Conservation (phyloP, 208 protist species). For the Leishmania tropica region DNA sequence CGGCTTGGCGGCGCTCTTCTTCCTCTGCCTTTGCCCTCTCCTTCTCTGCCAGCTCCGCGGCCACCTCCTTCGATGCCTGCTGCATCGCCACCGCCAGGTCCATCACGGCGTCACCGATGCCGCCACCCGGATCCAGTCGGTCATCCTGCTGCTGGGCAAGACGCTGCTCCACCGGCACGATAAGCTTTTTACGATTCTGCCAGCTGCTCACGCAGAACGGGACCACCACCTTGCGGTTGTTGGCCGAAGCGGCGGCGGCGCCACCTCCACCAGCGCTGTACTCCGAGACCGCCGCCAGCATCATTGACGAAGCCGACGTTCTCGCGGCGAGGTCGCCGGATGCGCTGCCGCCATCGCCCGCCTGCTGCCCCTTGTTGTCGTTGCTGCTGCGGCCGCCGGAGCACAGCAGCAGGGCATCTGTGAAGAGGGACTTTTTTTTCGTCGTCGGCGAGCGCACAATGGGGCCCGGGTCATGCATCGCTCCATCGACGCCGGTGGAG, state of each 20-base stretch:
- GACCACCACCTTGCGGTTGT: conserved; percentile 39
- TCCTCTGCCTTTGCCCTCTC: conserved; percentile 52
- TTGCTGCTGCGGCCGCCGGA: not conserved
- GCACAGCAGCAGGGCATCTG: conserved; percentile 22
- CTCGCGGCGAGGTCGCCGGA: not conserved
- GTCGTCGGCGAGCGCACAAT: conserved; percentile 81
- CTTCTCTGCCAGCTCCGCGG: conserved; percentile 51
- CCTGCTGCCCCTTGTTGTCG: too few relatives aligned
- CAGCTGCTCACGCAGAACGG: conserved; percentile 78
- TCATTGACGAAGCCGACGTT: conserved; percentile 12
- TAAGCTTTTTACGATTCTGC: conserved; percentile 83
- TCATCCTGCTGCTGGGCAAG: conserved; percentile 59
- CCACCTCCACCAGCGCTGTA: not conserved
- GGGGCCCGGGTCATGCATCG: conserved; percentile 36
- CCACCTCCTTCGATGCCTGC: conserved; percentile 52
- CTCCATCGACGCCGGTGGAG: conserved; percentile 4
- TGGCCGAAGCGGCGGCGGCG: not conserved
- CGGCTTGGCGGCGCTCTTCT: conserved; percentile 67
- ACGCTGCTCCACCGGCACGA: conserved; percentile 80
- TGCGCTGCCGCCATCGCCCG: not conserved
- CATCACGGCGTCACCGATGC: conserved; percentile 64
- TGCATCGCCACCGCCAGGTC: conserved; percentile 73
- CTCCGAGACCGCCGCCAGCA: conserved; percentile 4
- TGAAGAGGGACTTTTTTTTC: conserved; percentile 39
- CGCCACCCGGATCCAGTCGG: conserved; percentile 17